Percentiles rank a stretch among this genome's conserved stretches.
Evolutionary conservation across 495 filamentous ascomycete species (phyloP).

Genomic region (Podospora bellae-mahoneyi): DNA sequence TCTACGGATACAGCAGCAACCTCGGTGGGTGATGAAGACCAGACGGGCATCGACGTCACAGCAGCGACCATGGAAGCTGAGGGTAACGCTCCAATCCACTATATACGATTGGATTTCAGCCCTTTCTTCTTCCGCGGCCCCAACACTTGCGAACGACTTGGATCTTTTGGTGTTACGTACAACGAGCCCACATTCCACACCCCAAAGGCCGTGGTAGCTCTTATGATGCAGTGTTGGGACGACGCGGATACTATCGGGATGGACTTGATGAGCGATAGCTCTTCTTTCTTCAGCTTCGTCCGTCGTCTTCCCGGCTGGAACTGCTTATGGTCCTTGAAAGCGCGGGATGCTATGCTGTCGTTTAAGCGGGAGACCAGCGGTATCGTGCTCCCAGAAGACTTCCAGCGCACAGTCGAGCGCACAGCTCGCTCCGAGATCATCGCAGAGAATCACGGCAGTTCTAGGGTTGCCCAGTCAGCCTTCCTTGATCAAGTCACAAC

Average conservation of each 20-base stretch:
- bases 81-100: background rate
- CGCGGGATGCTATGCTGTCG: slow-evolving; percentile 23
- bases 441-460: background rate
- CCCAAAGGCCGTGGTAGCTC: slow-evolving; percentile 22
- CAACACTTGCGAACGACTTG: slow-evolving; percentile 4
- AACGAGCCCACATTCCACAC: slow-evolving; percentile 28
- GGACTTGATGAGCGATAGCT: slow-evolving; percentile 29
- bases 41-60: background rate
- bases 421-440: background rate
- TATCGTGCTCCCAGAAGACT: background rate
- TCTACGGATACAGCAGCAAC: background rate
- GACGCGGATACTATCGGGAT: slow-evolving; percentile 22
- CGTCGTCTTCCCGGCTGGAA: slow-evolving; percentile 28
- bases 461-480: background rate
- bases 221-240: slow-evolving; percentile 12
- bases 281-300: slow-evolving; percentile 28
- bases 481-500: background rate
- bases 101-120: slow-evolving; percentile 24
- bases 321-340: slow-evolving; percentile 29
- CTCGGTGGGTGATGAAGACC: background rate
- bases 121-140: slow-evolving; percentile 28
- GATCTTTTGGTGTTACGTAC: slow-evolving; percentile 27
- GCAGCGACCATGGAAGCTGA: background rate
- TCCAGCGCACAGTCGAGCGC: background rate
- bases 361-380: background rate